Conservation (phyloP, 257 asterid species). For the Fraxinus excelsior region DNA sequence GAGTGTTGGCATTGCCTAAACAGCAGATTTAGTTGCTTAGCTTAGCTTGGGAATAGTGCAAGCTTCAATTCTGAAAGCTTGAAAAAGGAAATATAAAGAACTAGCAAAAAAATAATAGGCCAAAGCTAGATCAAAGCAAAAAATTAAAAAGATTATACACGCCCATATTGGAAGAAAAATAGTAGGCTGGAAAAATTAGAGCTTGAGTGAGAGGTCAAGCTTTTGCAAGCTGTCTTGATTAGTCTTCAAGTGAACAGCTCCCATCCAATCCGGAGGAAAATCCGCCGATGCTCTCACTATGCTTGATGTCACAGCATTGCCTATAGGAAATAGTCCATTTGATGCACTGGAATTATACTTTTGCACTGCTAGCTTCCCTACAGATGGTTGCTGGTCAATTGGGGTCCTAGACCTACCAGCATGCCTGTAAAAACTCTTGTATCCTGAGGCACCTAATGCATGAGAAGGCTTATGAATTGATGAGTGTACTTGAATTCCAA, state of each 20-base stretch:
- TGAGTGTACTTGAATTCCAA: constrained; percentile 28
- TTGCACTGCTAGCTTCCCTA: constrained; percentile 17
- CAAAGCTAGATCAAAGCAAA: background rate
- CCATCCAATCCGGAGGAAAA: background rate
- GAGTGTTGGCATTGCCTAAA: background rate
- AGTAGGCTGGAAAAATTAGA: constrained; percentile 4
- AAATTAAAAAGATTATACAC: background rate
- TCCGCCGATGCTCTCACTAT: background rate
- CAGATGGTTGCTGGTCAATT: constrained; percentile 16
- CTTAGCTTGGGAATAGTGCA: background rate
- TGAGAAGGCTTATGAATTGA: constrained; percentile 19
- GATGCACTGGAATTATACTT: constrained; percentile 1
- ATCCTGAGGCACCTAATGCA: background rate
- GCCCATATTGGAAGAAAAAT: background rate
- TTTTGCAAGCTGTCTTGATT: constrained; percentile 18
- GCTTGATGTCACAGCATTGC: background rate
- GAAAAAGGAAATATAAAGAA: background rate
- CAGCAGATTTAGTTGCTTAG: background rate
- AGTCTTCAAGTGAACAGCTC: background rate
- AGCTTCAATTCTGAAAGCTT: background rate
- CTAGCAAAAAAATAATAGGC: background rate
- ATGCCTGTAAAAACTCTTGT: background rate
- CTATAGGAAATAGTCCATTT: background rate
- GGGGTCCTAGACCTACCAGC: background rate
- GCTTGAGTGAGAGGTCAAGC: constrained; percentile 33